Evolutionary conservation across 1,139 yeast genomes (phyloP).

Genomic region (Arxiozyma slooffiae): DNA sequence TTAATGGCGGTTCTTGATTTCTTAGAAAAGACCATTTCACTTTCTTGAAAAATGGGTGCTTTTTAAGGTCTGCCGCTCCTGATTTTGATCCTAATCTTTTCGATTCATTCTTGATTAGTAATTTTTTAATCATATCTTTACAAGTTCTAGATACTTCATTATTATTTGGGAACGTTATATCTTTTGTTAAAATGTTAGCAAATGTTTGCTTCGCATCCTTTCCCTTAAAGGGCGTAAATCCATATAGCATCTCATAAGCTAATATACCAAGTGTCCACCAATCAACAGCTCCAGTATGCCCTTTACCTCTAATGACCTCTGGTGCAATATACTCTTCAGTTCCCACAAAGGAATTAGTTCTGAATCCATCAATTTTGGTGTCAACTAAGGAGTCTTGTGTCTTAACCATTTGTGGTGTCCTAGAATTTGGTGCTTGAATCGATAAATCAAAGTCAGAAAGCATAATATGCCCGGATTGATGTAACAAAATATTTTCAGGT

Average conservation of each 20-base stretch:
- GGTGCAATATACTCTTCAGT: conserved; percentile 98
- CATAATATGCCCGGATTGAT: conserved; percentile 98
- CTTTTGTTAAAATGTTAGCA: conserved; percentile 74
- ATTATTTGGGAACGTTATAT: conserved; percentile 53
- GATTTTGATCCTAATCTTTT: conserved; percentile 82
- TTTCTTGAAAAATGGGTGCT: conserved; percentile 79
- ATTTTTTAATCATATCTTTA: conserved; percentile 66
- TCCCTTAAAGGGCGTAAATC: conserved; percentile 95
- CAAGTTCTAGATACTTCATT: conserved; percentile 63
- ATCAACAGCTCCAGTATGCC: conserved; percentile 95
- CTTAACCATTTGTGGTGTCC: conserved; percentile 35
- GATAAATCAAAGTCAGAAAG: conserved; percentile 92
- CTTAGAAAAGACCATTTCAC: conserved; percentile 92
- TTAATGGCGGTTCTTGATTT: conserved; percentile 89
- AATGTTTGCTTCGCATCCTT: conserved; percentile 79
- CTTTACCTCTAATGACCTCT: conserved; percentile 91
- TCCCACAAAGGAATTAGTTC: conserved; percentile 96
- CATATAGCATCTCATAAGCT: conserved; percentile 86
- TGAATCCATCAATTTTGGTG: conserved; percentile 88
- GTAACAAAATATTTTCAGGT: conserved; percentile 87
- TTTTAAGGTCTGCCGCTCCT: conserved; percentile 90
- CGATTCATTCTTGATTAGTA: conserved; percentile 77
- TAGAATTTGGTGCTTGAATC: conserved; percentile 69
- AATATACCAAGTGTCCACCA: conserved; percentile 98
- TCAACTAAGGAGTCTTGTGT: conserved; percentile 37